These are phyloP conservation scores for Ambrosia hybrid DNA, from an alignment of 140 eudicot species.

Conservation along the genomic window DNA sequence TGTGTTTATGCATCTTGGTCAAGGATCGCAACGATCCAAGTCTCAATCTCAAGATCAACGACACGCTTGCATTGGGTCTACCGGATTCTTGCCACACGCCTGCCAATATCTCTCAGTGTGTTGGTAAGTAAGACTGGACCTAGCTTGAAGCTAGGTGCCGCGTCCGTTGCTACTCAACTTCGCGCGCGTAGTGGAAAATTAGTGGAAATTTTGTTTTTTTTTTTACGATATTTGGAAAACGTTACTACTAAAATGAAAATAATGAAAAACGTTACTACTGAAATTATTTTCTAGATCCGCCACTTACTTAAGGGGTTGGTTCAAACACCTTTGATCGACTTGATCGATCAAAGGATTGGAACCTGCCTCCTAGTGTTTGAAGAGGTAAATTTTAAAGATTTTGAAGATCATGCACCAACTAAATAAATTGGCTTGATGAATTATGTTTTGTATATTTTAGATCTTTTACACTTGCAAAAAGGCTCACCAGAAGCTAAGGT, in stretches of 20 bases:
- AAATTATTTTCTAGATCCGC: no score
- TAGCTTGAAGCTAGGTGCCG: no score
- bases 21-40: conserved; percentile 50
- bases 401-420: no score
- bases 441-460: conserved; percentile 30
- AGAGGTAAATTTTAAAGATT: no score
- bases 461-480: conserved; percentile 42
- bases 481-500: conserved; percentile 52
- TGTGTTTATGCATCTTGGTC: conserved; percentile 47
- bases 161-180: no score
- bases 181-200: no score
- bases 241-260: no score
- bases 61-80: conserved; percentile 50
- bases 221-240: no score
- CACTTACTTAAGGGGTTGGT: background rate
- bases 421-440: no score
- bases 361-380: background rate
- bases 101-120: conserved; percentile 30
- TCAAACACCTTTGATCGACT: background rate
- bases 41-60: conserved; percentile 47
- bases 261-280: no score
- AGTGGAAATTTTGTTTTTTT: no score
- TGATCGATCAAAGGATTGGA: background rate
- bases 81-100: conserved; percentile 37
- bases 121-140: background rate